Evolutionary conservation across 2,329 filamentous ascomycete genomes (phyloP).

Genomic region (Daldinia sp.): DNA sequence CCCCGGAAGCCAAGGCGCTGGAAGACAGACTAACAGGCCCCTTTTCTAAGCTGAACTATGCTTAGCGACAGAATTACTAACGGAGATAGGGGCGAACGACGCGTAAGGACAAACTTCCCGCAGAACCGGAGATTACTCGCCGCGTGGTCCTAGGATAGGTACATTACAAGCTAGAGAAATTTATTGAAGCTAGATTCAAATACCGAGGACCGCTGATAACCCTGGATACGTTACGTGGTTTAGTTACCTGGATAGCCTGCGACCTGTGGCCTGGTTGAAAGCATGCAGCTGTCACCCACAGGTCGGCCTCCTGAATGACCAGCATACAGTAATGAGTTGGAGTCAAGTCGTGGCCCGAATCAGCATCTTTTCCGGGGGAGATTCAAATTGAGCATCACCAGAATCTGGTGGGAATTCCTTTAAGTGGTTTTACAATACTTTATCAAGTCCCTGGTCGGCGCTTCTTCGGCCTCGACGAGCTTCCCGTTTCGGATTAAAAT

Average conservation of each 20-base stretch:
- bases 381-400: conserved; percentile 20
- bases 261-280: background rate
- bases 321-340: conserved; percentile 30
- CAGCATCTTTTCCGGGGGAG: conserved; percentile 27
- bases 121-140: conserved; percentile 16
- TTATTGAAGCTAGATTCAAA: conserved; percentile 10
- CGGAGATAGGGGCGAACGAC: conserved; percentile 15
- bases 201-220: conserved; percentile 14
- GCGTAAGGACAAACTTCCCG: conserved; percentile 5
- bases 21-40: background rate
- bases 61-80: background rate
- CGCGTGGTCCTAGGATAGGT: conserved; percentile 11
- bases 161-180: conserved; percentile 20
- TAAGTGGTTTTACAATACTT: conserved; percentile 28
- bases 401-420: conserved; percentile 23
- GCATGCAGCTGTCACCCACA: conserved; percentile 38
- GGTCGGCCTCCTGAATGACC: conserved; percentile 22
- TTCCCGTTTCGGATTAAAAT: conserved; percentile 36
- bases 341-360: conserved; percentile 40
- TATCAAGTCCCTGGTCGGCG: conserved; percentile 36
- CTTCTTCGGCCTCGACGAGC: conserved; percentile 39
- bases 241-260: conserved; percentile 17
- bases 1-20: background rate
- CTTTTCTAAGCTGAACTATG: background rate
- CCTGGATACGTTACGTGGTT: conserved; percentile 40